Base-by-base conservation (phyloP, 2,329 filamentous ascomycete genomes). In the Leptographium lundbergii region DNA sequence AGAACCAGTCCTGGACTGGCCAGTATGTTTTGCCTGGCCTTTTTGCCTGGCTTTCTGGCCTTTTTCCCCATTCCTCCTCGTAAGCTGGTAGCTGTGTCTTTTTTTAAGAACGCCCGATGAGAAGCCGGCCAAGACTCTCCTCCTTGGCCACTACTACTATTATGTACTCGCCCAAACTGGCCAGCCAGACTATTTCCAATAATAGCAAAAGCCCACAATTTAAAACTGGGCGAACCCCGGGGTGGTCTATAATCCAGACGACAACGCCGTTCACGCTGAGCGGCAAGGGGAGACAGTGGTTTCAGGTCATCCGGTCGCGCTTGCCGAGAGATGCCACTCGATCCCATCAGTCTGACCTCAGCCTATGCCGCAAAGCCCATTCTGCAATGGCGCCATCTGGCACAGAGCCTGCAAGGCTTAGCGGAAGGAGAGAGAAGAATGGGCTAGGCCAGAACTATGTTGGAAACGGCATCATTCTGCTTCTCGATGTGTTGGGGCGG, bases 141-240 rank as follows among this genome's bases (percentile, higher is more conserved):
- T 34, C 39, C 32, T 34, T 34, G 32, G 32, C 32, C 32, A 34
- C 32, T 29, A 7, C 27, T 29, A 4, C 7, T n/a, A n/a, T n/a
- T n/a, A n/a, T n/a, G n/a, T 17, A 17, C 39, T 42, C 42, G 19
- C 19, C 42, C 42, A 45, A 19, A 45, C 4, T 45, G 42, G 42
- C 42, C 42, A 7, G 42, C 19, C 42, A n/a, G 42, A 19, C 42
- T n/a, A 19, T 9, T 54, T 58, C 57, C 57, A 58, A 58, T 17
- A 48, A 58, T 58, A 58, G 57, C 50, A 58, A 45, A 3, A 45
- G 42, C 42, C 42, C 42, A 45, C 42, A 45, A n/a, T 45, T 45
- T 22, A n/a, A n/a, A 45, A 19, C 19, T 22, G 42, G 42, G 19
- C 6, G 19, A 45, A 6, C 7, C 42, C 42, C 42, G 19, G 42